phyloP scores from a whole-genome alignment of 2,329 filamentous ascomycete genomes.

The Chaetomiaceae sp. region DNA sequence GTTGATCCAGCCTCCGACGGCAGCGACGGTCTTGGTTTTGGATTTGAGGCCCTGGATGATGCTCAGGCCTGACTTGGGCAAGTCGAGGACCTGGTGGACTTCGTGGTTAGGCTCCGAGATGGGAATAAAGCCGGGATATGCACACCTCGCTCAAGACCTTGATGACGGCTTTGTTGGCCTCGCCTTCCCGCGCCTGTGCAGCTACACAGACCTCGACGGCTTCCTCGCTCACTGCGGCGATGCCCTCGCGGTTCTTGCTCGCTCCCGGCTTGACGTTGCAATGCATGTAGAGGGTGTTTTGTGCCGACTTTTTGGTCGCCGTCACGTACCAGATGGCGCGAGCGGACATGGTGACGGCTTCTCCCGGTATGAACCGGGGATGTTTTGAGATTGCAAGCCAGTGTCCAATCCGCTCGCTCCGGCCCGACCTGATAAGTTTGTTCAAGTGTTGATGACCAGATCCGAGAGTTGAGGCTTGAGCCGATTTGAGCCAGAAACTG shows the following conservation, averaged over 20 bases:
- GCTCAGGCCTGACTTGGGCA: conserved; percentile 60
- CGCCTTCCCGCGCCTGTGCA: conserved; percentile 61
- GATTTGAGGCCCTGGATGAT: conserved; percentile 61
- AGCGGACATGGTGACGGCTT: conserved; percentile 11
- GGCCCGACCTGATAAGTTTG: no score
- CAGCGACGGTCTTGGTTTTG: conserved; percentile 57
- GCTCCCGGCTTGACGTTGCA: conserved; percentile 66
- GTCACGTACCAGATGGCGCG: conserved; percentile 39
- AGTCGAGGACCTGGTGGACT: conserved; percentile 45
- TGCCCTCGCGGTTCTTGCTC: conserved; percentile 57
- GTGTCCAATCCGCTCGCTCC: no score
- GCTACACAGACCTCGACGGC: conserved; percentile 61
- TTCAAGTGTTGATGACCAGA: no score
- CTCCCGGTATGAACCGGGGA: no score
- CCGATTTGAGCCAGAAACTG: no score
- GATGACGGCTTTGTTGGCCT: conserved; percentile 64
- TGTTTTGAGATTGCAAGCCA: no score
- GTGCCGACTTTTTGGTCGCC: conserved; percentile 41
- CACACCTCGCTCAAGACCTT: conserved; percentile 57
- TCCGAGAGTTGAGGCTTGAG: no score
- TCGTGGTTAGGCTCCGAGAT: neutral
- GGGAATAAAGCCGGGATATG: neutral
- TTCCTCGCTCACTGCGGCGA: conserved; percentile 52
- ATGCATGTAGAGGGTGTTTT: conserved; percentile 51
- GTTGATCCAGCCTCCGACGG: conserved; percentile 27